These are phyloP conservation scores for Asterochloris sp. DNA, from an alignment of 139 green algal species.

Conservation along the genomic window DNA sequence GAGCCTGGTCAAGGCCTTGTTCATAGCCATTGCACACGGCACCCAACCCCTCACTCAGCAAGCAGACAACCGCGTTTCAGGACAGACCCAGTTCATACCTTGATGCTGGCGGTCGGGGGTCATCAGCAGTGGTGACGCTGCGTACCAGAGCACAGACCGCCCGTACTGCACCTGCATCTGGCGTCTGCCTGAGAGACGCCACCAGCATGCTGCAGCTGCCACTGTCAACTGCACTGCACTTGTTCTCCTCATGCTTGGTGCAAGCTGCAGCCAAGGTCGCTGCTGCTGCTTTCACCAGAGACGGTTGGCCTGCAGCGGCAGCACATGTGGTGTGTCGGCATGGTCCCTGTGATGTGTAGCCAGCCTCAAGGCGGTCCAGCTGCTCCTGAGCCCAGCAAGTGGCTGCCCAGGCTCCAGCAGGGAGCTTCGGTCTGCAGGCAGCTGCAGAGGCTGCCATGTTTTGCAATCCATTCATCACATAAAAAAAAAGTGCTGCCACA, in stretches of 20 bases:
- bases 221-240: constrained; percentile 38
- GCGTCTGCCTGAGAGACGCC: constrained; percentile 6
- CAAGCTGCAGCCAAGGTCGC: constrained; percentile 28
- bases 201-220: constrained; percentile 19
- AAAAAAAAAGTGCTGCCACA: no score
- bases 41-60: not conserved
- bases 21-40: not conserved
- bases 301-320: not conserved
- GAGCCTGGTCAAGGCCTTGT: not conserved
- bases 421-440: no score
- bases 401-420: no score
- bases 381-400: no score
- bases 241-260: constrained; percentile 53
- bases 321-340: not conserved
- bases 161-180: constrained; percentile 4
- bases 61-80: not conserved
- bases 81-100: constrained; percentile 4
- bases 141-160: constrained; percentile 37
- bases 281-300: constrained; percentile 28
- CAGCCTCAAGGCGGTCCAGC: no score
- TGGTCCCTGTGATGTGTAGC: not conserved
- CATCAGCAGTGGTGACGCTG: constrained; percentile 56
- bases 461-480: no score
- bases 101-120: constrained; percentile 48
- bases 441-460: not conserved